These are phyloP conservation scores for Eucalyptus pauciflora DNA, from an alignment of 345 rosid species.

Conservation along the genomic window DNA sequence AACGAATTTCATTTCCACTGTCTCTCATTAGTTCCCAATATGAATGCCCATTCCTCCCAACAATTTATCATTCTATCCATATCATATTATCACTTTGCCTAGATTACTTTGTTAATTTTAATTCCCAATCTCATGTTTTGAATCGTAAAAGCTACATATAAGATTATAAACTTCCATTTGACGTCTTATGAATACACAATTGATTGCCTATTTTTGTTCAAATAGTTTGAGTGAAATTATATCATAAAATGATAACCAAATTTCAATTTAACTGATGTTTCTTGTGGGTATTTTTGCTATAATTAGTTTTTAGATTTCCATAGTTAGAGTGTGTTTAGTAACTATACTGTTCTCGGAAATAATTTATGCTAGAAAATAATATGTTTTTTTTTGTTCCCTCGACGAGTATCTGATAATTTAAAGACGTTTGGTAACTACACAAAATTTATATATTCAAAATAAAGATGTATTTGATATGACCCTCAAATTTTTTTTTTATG, in stretches of 20 bases:
- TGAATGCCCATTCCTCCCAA: background rate
- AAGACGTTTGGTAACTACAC: fast-evolving
- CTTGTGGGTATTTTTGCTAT: background rate
- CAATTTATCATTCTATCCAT: background rate
- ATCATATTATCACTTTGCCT: background rate
- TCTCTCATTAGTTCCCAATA: background rate
- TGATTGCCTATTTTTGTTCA: background rate
- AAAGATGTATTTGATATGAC: fast-evolving
- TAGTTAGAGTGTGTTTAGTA: no score
- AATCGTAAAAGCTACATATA: background rate
- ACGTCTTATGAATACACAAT: background rate
- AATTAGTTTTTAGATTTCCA: background rate
- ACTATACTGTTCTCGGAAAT: fast-evolving
- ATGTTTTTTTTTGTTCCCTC: no score
- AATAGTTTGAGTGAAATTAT: background rate
- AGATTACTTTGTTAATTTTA: background rate
- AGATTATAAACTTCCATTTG: background rate
- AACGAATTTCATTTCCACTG: no score
- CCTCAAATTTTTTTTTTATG: no score
- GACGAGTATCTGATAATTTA: fast-evolving
- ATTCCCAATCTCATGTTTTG: background rate
- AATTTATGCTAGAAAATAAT: no score
- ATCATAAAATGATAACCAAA: background rate
- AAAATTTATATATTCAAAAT: no score
- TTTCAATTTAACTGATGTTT: background rate